These are phyloP conservation scores for Saccharomycopsis sp. DNA, from an alignment of 805 yeast species.

Conservation along the genomic window DNA sequence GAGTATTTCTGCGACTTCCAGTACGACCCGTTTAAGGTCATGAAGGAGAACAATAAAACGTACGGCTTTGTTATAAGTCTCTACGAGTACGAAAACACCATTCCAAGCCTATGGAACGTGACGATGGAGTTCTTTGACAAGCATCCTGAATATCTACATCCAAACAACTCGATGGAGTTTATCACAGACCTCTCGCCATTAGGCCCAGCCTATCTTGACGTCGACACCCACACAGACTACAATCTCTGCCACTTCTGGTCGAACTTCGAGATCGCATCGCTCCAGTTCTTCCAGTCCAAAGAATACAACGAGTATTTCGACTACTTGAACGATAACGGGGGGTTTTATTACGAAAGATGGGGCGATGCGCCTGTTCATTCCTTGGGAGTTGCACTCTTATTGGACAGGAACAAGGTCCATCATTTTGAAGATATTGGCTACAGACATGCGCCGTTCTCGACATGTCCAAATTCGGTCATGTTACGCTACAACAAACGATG, in stretches of 20 bases:
- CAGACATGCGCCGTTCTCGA: constrained; percentile 60
- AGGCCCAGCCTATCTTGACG: constrained; percentile 35
- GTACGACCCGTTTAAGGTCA: constrained; percentile 78
- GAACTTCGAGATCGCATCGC: constrained; percentile 70
- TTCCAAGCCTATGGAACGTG: constrained; percentile 77
- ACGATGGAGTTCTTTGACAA: constrained; percentile 56
- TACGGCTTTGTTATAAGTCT: constrained; percentile 86
- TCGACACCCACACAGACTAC: constrained; percentile 48
- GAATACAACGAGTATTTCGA: constrained; percentile 58
- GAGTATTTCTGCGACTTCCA: constrained; percentile 82
- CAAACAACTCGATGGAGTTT: constrained; percentile 54
- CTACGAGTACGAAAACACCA: constrained; percentile 77
- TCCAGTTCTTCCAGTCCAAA: constrained; percentile 64
- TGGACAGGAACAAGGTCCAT: constrained; percentile 55
- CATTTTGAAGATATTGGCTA: constrained; percentile 83
- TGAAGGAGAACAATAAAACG: constrained; percentile 69
- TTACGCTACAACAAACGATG: constrained; percentile 53
- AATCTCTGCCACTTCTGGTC: constrained; percentile 87
- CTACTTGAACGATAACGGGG: constrained; percentile 58
- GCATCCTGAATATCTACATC: constrained; percentile 57
- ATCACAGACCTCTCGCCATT: constrained; percentile 48
- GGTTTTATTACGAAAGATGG: constrained; percentile 86
- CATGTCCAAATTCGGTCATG: constrained; percentile 50
- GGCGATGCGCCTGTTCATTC: constrained; percentile 94
- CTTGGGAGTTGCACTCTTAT: constrained; percentile 53